A percentile compares a stretch with the other conserved stretches of the same genome.
Conservation (phyloP, 2,329 filamentous ascomycete species). For the Westerdykella aurantiaca region DNA sequence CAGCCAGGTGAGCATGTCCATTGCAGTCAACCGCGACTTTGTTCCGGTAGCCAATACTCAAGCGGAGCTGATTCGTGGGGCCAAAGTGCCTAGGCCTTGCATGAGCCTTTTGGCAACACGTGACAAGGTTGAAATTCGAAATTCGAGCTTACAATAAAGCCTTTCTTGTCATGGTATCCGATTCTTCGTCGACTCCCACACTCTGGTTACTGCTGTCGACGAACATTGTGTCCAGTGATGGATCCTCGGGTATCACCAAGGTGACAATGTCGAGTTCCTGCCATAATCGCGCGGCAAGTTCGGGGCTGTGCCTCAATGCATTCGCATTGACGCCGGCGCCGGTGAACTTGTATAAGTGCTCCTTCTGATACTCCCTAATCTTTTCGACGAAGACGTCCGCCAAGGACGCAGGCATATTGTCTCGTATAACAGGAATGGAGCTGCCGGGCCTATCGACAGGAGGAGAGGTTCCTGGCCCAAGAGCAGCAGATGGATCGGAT, state of each 20-base stretch:
- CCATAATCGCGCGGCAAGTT: constrained; percentile 67
- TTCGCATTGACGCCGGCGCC: constrained; percentile 63
- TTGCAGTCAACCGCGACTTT: constrained; percentile 65
- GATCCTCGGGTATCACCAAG: constrained; percentile 49
- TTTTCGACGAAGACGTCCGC: constrained; percentile 56
- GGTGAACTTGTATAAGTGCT: constrained; percentile 67
- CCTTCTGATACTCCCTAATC: constrained; percentile 55
- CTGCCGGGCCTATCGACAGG: background rate
- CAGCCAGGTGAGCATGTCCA: constrained; percentile 57
- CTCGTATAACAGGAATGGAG: constrained; percentile 4
- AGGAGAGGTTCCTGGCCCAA: background rate
- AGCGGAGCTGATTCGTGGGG: constrained; percentile 62
- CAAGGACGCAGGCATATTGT: constrained; percentile 30
- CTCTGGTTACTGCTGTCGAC: constrained; percentile 34
- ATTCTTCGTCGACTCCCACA: constrained; percentile 69
- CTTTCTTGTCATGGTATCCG: constrained; percentile 75
- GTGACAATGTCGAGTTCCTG: constrained; percentile 70
- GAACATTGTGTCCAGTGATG: no score
- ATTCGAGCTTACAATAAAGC: constrained; percentile 58
- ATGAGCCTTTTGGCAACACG: background rate
- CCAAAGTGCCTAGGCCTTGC: constrained; percentile 51
- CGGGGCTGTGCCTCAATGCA: constrained; percentile 56
- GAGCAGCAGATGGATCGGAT: background rate
- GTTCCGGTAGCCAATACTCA: constrained; percentile 61
- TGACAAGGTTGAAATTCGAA: background rate